Base-by-base conservation (phyloP, 495 filamentous ascomycete genomes). In the Astrothelium macrocarpum region DNA sequence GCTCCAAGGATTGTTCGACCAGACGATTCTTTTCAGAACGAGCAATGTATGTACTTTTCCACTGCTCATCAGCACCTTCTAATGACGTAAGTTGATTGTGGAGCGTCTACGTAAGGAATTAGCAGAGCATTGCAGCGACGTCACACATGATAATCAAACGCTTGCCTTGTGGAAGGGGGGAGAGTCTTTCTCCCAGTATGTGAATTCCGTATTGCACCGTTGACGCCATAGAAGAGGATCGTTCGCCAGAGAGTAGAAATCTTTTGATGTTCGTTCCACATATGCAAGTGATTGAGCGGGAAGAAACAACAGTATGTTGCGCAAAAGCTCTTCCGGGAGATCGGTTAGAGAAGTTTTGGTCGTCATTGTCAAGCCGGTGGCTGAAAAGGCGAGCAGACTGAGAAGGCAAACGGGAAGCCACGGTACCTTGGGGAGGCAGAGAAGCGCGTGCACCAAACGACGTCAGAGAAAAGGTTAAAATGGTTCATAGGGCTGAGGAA, bases 151-250 rank as follows among this genome's bases (percentile, higher is more conserved):
- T 4, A 26, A 11, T 72, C 62, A 32, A 96, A 78, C 26, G 79
- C 72, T 77, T 95, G 91, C 42, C 75, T 77, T 1, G 78, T 71
- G 49, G 16, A 56, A 56, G 25, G 49, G 49, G 25, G 23, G 26
- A 10, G 20, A n/a, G n/a, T 56, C 49, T 29, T 56, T n/a, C 59
- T 86, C 79, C 94, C 94, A 98, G 70, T 82, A 89, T 56, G 73
- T 79, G 73, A 88, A 96, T 16, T 79, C 72, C 20, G 70, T 73
- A 32, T 72, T 71, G 72, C 94, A 98, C 71, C 91, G 84, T 69
- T 81, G 73, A 59, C 85, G 86, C 91, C 93, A 97, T 64, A 96
- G 76, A 16, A 91, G 73, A 28, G 87, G 83, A 62, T 90, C 86
- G 62, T 84, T 82, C 26, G 83, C 82, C 42, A 93, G 76, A 59